Evolutionary conservation across 495 filamentous ascomycete genomes (phyloP), one percentile per base, ranked within the genome.

Genomic region (Cryomyces antarcticus): DNA sequence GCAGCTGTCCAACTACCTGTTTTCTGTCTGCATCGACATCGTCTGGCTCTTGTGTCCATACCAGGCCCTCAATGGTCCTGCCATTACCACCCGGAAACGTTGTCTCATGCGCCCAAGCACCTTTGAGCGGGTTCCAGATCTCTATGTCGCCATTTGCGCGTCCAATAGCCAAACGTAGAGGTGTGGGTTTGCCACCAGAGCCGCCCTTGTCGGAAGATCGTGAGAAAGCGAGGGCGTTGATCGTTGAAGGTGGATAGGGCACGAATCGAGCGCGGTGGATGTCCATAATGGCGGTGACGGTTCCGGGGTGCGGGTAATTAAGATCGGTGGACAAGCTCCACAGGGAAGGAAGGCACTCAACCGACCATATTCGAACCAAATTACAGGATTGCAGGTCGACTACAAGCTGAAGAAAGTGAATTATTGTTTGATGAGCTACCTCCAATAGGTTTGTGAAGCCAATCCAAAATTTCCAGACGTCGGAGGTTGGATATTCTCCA

Each of bases 181-280:
- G 78, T 29, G 62, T 57, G 4, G 73, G 66, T 44, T 49, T 40
- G 7, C 54, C 48, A 13, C 68, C 65, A 44, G 64, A 67, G 41
- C 64, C 61, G 24, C 63, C 53, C 41, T 61, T 55, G 39, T 64
- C 63, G 9, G 74, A 72, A 7, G 78, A 66, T 53, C 94, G 84
- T 0, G 92, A 93, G 60, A 99, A 96, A 44, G 86, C 83, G 52
- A 95, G 70, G 36, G 84, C 77, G 62, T 92, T 95, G 56, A 99
- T 95, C 28, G 85, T 80, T 34, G 88, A 82, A 3, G 85, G 75
- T 42, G 84, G 86, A 56, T 86, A 96, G n/a, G 80, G 80, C 37
- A 99, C 80, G 64, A 96, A 99, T 52, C 89, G 83, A 52, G 86
- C 93, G 55, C 89, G 81, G 64, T 99, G 92, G 53, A 96, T 78